Percentiles rank a stretch among this genome's conserved stretches.
phyloP scores from a whole-genome alignment of 139 green algal genomes.

The Chlamydomonas applanata region DNA sequence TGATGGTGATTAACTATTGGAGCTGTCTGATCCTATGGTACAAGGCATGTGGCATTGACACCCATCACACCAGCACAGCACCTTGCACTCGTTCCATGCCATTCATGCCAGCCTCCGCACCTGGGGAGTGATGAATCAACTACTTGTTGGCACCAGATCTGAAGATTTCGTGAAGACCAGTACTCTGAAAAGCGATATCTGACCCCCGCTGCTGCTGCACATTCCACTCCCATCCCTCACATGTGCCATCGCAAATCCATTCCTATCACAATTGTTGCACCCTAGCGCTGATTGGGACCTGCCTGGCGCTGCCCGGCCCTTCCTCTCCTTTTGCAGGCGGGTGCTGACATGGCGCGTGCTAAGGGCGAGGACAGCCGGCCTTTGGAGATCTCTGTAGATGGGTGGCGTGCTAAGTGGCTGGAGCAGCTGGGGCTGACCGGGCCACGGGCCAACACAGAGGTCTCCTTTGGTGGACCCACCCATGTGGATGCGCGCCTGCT shows the following conservation, averaged over 20 bases:
- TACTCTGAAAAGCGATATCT: neutral
- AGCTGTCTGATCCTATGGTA: constrained; percentile 33
- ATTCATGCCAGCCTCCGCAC: neutral
- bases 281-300: neutral
- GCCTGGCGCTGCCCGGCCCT: neutral
- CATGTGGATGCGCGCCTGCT: constrained; percentile 57
- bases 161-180: neutral
- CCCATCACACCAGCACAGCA: neutral
- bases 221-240: too few species aligned
- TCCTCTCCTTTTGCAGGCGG: constrained; percentile 33
- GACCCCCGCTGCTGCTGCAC: too few species aligned
- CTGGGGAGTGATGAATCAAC: constrained; percentile 13
- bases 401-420: constrained; percentile 47
- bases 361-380: constrained; percentile 7
- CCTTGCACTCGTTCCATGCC: neutral
- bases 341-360: constrained; percentile 36
- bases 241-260: neutral
- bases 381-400: constrained; percentile 11
- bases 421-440: constrained; percentile 32
- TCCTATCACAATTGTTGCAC: neutral
- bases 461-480: constrained; percentile 20
- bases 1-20: constrained; percentile 22
- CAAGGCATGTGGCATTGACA: neutral
- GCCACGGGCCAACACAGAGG: constrained; percentile 25
- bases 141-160: constrained; percentile 34